Conservation (phyloP, 2,329 filamentous ascomycete species). For the Exophiala mesophila region DNA sequence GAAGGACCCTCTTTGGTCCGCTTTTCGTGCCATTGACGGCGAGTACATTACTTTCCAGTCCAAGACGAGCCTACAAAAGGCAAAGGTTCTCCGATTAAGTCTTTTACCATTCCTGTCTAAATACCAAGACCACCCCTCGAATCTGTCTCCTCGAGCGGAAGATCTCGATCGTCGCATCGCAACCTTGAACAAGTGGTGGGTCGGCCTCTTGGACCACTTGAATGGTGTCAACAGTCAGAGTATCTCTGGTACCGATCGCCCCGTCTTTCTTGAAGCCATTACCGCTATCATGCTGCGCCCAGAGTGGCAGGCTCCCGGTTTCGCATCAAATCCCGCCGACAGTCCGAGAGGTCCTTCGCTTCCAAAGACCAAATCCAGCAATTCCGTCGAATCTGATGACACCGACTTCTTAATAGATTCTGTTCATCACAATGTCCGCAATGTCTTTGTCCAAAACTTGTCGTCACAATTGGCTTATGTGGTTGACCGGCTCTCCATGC, state of each 20-base stretch:
- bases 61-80: slow-evolving; percentile 69
- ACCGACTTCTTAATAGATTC: slow-evolving; percentile 69
- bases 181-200: slow-evolving; percentile 90
- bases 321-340: slow-evolving; percentile 43
- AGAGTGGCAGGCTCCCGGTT: slow-evolving; percentile 76
- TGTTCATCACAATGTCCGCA: slow-evolving; percentile 80
- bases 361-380: slow-evolving; percentile 49
- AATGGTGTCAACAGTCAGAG: slow-evolving; percentile 70
- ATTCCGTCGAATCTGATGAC: slow-evolving; percentile 56
- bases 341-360: slow-evolving; percentile 34
- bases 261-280: slow-evolving; percentile 71
- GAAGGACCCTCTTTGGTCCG: slow-evolving; percentile 65
- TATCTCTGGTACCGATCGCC: slow-evolving; percentile 77
- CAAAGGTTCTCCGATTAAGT: slow-evolving; percentile 65
- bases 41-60: slow-evolving; percentile 60
- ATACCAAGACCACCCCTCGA: slow-evolving; percentile 64
- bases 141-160: slow-evolving; percentile 63
- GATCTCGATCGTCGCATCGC: slow-evolving; percentile 74
- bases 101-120: slow-evolving; percentile 73
- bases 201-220: slow-evolving; percentile 71
- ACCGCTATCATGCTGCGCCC: slow-evolving; percentile 80
- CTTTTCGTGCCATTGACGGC: slow-evolving; percentile 63
- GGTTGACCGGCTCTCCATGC: slow-evolving; percentile 81
- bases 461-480: slow-evolving; percentile 78
- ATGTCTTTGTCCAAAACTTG: slow-evolving; percentile 78